Percentiles rank a stretch among this genome's conserved stretches.
These are phyloP conservation scores for Physcomitrellopsis africana DNA, from an alignment of 225 moss, liverwort and hornwort species.

Conservation along the genomic window DNA sequence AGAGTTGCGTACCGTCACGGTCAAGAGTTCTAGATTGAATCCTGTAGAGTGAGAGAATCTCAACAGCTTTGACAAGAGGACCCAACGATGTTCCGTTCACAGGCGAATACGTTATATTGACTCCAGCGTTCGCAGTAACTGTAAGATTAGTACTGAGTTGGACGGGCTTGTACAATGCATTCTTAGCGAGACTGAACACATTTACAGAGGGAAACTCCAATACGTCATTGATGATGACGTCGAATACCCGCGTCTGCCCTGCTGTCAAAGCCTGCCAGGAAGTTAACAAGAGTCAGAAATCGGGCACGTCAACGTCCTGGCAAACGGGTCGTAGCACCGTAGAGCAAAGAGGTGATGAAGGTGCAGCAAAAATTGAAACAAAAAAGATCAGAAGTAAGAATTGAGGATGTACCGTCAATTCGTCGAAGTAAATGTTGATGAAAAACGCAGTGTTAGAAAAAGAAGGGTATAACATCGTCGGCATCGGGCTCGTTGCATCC, in stretches of 20 bases:
- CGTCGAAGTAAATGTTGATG: slow-evolving; percentile 24
- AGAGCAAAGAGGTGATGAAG: too few relatives aligned
- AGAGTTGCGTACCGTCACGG: slow-evolving; percentile 21
- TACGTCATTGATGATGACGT: slow-evolving; percentile 5
- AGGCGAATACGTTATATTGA: neutral
- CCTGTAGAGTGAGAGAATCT: neutral
- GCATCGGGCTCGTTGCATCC: too few relatives aligned
- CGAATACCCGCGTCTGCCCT: slow-evolving; percentile 18
- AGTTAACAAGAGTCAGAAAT: neutral
- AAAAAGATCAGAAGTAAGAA: neutral
- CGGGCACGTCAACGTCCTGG: neutral
- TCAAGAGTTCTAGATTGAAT: neutral
- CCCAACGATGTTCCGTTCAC: slow-evolving; percentile 11
- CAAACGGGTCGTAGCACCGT: too few relatives aligned
- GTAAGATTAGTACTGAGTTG: slow-evolving; percentile 16
- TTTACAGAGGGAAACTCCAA: slow-evolving; percentile 6
- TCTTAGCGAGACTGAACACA: slow-evolving; percentile 19
- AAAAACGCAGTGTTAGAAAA: neutral
- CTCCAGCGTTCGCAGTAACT: neutral
- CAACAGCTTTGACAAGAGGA: slow-evolving; percentile 31
- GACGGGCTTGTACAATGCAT: slow-evolving; percentile 25
- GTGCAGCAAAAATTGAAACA: too few relatives aligned
- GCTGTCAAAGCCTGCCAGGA: slow-evolving; percentile 24
- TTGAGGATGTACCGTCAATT: slow-evolving; percentile 20
- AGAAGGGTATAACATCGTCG: too few relatives aligned